Base-by-base conservation (phyloP, 805 yeast species). In the Candida maltosa region DNA sequence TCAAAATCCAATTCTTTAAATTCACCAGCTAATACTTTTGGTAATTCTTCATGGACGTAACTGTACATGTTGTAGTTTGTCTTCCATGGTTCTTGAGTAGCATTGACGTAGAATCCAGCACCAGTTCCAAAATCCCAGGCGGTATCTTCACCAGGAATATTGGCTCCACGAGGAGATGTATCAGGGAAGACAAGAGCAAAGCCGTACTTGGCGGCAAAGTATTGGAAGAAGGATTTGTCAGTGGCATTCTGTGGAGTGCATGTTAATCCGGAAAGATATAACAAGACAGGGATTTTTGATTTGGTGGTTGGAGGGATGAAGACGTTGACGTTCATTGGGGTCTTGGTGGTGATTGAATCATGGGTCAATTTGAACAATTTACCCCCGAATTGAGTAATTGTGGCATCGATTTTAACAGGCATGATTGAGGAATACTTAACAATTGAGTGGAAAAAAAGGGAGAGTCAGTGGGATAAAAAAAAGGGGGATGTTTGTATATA, bases 151-250 rank as follows among this genome's bases (percentile, higher is more conserved):
- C 95, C 94, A 21, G 75, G 79, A 40, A 82, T 69, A 32, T 69
- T 70, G 10, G 82, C 78, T 11, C 94, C 96, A 46, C 97, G 77
- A 36, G 98, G 97, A 6, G 97, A 89, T 3, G 98, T 93, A 60
- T 91, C 98, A 14, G 98, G 97, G 59, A 84, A 89, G 1, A 91
- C 87, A 12, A 91, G 63, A 0, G 95, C 95, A 57, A 91, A 81
- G 4, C 94, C 94, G 51, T 79, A 78, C 52, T 83, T 73, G 45
- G 80, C 76, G 6, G 95, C 95, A 54, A 80, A 82, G 38, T 80
- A 75, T 49, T 82, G 91, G 68, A 89, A 75, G 48, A 81, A 86
- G 1, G 96, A 95, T 71, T 93, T 93, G 57, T 93, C 97, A 7
- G 89, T 72, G 36, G 94, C 95, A 56, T 89, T 93, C 64, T 86